These are phyloP conservation scores for Russula ochroleuca DNA, from an alignment of 768 basidiomycete genomes.

Conservation along the genomic window DNA sequence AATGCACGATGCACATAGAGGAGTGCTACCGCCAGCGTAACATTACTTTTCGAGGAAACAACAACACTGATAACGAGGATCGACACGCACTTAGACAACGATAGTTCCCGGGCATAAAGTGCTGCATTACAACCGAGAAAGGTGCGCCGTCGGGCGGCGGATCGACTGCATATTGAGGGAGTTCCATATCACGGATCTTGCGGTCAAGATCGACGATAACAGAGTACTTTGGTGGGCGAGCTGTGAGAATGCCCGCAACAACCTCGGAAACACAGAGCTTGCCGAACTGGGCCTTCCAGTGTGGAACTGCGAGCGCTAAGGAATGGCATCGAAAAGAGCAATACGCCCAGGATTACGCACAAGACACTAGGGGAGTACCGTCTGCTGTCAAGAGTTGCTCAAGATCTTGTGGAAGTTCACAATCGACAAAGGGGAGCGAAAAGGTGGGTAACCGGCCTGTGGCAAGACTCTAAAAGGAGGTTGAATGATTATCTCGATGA, in stretches of 20 bases:
- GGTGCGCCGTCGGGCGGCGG: constrained; percentile 46
- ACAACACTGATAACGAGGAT: not conserved
- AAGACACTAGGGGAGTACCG: constrained; percentile 53
- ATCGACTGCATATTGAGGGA: constrained; percentile 59
- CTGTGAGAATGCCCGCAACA: constrained; percentile 63
- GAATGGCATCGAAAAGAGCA: not conserved
- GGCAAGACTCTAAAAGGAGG: constrained; percentile 50
- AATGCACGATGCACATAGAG: constrained; percentile 72
- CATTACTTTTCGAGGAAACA: not conserved
- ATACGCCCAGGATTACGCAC: constrained; percentile 39
- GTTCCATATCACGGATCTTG: constrained; percentile 54
- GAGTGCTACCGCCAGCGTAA: constrained; percentile 43
- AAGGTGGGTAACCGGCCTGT: constrained; percentile 68
- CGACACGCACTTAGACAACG: constrained; percentile 55
- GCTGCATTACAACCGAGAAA: constrained; percentile 61
- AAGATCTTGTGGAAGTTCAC: constrained; percentile 59
- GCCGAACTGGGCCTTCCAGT: constrained; percentile 68
- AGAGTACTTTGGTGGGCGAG: constrained; percentile 57
- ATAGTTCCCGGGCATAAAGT: constrained; percentile 74
- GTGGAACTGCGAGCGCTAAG: constrained; percentile 46
- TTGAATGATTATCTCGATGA: not conserved
- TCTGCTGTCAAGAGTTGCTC: constrained; percentile 57
- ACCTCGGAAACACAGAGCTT: constrained; percentile 63
- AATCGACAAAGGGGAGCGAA: constrained; percentile 67
- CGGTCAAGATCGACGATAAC: constrained; percentile 60